phyloP scores from a whole-genome alignment of 371 early-diverging fungal genomes.

The Apophysomyces sp. region DNA sequence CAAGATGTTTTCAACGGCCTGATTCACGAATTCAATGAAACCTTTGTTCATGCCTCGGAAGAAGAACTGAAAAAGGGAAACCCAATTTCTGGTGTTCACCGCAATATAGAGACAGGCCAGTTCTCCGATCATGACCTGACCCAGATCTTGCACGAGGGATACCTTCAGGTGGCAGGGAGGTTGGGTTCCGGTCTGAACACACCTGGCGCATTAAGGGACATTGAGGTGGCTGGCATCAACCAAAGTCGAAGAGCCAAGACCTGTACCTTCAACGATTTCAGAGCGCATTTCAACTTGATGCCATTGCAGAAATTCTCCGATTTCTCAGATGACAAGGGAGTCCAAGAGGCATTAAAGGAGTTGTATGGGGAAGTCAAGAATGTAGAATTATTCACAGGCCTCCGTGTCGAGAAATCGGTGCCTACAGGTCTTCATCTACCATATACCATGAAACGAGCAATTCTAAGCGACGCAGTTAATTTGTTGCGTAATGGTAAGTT shows the following conservation, averaged over 20 bases:
- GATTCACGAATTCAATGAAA: slow-evolving; percentile 26
- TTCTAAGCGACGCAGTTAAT: slow-evolving; percentile 54
- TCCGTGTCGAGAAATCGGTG: slow-evolving; percentile 45
- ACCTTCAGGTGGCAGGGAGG: slow-evolving; percentile 29
- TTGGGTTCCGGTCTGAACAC: slow-evolving; percentile 46
- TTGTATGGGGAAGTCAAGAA: slow-evolving; percentile 42
- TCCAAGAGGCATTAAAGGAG: slow-evolving; percentile 41
- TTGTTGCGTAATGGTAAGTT: slow-evolving; percentile 48
- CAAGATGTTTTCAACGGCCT: slow-evolving; percentile 21
- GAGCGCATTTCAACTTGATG: slow-evolving; percentile 37
- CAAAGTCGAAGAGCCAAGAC: slow-evolving; percentile 33
- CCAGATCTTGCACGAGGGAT: slow-evolving; percentile 21
- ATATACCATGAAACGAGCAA: slow-evolving; percentile 50
- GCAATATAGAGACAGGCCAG: slow-evolving; percentile 27
- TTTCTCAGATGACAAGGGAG: slow-evolving; percentile 34
- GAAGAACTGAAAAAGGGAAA: slow-evolving; percentile 37
- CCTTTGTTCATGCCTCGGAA: slow-evolving; percentile 30
- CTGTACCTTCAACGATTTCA: slow-evolving; percentile 52
- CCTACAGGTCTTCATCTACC: slow-evolving; percentile 42
- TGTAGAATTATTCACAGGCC: slow-evolving; percentile 53
- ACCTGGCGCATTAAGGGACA: slow-evolving; percentile 37
- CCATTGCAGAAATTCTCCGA: slow-evolving; percentile 39
- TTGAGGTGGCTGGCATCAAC: slow-evolving; percentile 51
- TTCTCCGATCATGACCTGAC: slow-evolving; percentile 39
- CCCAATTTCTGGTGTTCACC: slow-evolving; percentile 42